Percentiles rank a stretch among this genome's conserved stretches.
Conservation (phyloP, 805 yeast species). For the Suhomyces sp. region DNA sequence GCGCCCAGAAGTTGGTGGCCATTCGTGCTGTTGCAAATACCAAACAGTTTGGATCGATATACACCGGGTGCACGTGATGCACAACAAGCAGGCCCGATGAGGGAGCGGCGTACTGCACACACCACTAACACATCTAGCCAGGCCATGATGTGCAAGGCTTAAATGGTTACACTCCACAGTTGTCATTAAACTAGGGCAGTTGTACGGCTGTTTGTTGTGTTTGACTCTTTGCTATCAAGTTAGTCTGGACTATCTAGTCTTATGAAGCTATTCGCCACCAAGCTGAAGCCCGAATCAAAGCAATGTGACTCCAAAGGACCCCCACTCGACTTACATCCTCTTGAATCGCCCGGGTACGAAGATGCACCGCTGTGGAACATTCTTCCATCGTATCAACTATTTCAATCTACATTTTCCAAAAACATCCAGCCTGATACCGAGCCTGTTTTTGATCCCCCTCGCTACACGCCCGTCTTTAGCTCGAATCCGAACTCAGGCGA, state of each 20-base stretch:
- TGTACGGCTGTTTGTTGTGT: neutral
- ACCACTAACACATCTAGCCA: neutral
- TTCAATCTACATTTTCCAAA: conserved; percentile 28
- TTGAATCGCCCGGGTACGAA: conserved; percentile 23
- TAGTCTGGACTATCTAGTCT: neutral
- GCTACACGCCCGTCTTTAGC: conserved; percentile 12
- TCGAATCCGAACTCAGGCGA: neutral
- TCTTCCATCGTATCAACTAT: conserved; percentile 30
- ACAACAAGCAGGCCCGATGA: neutral
- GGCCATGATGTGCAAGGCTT: neutral
- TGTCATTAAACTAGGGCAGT: neutral
- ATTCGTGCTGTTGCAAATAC: neutral
- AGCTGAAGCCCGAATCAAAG: neutral
- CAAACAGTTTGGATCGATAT: neutral
- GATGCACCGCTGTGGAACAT: conserved; percentile 30
- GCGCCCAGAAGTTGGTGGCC: conserved; percentile 28
- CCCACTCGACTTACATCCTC: conserved; percentile 11
- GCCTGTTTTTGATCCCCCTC: conserved; percentile 20
- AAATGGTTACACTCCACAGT: neutral
- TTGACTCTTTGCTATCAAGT: neutral
- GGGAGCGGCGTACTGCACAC: neutral
- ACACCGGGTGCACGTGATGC: neutral
- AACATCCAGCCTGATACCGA: conserved; percentile 21
- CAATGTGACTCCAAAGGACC: neutral
- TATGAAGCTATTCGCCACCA: neutral